Conservation (phyloP, 257 asterid genomes). For the Rhazya stricta region DNA sequence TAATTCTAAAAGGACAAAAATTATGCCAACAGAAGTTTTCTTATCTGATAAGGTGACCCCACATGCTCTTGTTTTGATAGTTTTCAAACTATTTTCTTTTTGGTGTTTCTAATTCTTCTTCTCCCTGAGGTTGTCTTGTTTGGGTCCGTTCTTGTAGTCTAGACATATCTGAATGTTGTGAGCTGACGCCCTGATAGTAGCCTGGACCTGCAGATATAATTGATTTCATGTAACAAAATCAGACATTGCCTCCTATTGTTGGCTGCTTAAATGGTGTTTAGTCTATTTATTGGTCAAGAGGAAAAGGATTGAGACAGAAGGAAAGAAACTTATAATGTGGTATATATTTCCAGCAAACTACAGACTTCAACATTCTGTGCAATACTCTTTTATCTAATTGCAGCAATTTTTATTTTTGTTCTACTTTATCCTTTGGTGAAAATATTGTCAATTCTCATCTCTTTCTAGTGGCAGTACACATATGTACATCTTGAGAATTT, state of each 20-base stretch:
- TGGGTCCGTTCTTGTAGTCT: background rate
- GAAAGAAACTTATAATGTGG: background rate
- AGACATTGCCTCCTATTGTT: background rate
- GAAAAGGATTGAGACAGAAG: background rate
- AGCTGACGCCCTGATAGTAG: background rate
- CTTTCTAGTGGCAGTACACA: too few species aligned
- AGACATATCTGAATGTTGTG: background rate
- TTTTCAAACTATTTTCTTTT: background rate
- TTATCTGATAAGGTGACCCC: slow-evolving; percentile 33
- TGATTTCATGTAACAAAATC: background rate
- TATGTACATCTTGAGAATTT: too few species aligned
- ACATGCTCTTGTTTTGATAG: background rate
- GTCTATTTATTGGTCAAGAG: background rate
- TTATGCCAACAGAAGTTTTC: slow-evolving; percentile 30
- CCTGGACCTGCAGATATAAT: background rate
- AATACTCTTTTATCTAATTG: background rate
- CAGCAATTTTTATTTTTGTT: background rate
- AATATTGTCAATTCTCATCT: background rate
- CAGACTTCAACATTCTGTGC: background rate
- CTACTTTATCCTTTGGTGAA: background rate
- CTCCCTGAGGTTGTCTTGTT: background rate
- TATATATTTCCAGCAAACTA: background rate
- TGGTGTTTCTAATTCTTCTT: background rate
- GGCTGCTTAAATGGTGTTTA: background rate
- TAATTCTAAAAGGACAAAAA: slow-evolving; percentile 34